Base-by-base conservation (phyloP, 2,329 filamentous ascomycete species). In the Penicillium polonicum region DNA sequence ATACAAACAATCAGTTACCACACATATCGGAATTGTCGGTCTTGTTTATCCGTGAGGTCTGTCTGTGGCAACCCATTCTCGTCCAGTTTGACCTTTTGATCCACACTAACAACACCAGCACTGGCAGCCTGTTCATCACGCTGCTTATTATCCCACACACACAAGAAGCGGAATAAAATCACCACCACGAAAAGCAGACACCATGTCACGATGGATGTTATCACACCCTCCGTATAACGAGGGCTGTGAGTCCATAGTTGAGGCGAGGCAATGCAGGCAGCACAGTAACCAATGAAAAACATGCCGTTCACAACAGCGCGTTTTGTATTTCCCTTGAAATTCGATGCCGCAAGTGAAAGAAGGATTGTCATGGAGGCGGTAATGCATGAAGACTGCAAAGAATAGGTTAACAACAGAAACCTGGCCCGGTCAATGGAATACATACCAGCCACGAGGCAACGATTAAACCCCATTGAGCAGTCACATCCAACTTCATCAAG, bases 241-340 rank as follows among this genome's bases (percentile, higher is more conserved):
- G 79, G 77, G 48, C 68, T 70, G 25, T 75, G 62, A 5, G 62
- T 60, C 79, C 80, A 82, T 1, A 81, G 71, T 64, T 83, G 79
- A n/a, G 80, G 80, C 0, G 70, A 68, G 0, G 70, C 78, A 52
- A 81, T 80, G 62, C 77, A 78, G 1, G 78, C 79, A 5, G 73
- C 76, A 43, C 76, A 79, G 62, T 82, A 82, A 0, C 78, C 79
- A 27, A 82, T 78, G 67, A 82, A 82, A 66, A 81, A 82, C 65
- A 81, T 72, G 5, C 76, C 74, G 50, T 77, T 80, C 29, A 80
- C 76, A 3, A 78, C 70, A 9, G 79, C 70, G 4, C 77, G 76
- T 62, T 82, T 83, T 1, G 80, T 82, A 64, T 82, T 82, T 0
- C 81, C 80, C 51, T 80, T 79, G 27, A 82, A 74, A 54, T 82